Base-by-base conservation (phyloP, 2,329 filamentous ascomycete genomes). In the Cadophora sp. region DNA sequence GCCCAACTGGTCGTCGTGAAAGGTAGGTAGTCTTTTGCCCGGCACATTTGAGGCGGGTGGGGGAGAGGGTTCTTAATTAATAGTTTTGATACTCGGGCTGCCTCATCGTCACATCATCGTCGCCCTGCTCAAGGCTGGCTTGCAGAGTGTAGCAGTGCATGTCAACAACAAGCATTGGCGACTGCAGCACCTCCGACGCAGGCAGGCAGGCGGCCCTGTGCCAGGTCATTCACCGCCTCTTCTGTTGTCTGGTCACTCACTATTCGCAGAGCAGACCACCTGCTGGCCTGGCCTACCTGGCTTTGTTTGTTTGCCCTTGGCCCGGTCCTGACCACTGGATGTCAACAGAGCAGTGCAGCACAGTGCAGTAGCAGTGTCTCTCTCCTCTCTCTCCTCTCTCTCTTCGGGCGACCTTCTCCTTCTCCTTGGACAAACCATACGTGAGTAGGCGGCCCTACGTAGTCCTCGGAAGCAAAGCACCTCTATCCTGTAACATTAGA, bases 181-280 rank as follows among this genome's bases (percentile, higher is more conserved):
- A 33, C 3, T 18, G 14, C 24, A 39, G 50, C 27, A 22, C 22
- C 18, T 45, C 59, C 41, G 51, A 39, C 48, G 43, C 47, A 33
- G 55, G n/a, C n/a, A n/a, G n/a, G n/a, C n/a, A n/a, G n/a, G n/a
- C n/a, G 30, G 33, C 43, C 30, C 24, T 20, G 24, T 43, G 43
- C 36, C 50, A 30, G 27, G 50, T 51, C 56, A 64, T 66, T 68
- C 68, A 70, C 68, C 68, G 68, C 68, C 68, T 70, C 64, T 66
- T 62, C 27, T 48, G 63, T 67, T 70, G 64, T 70, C 61, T 56
- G 61, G 61, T 22, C 56, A 59, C 30, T 62, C 59, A 62, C 45
- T 56, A 39, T 53, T 62, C 59, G 36, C 33, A 39, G 59, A 48
- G 4, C 30, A 39, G 36, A 39, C 22, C 30, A 33, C 59, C 36